Evolutionary conservation across 306 rosid genomes (phyloP).

Genomic region (Cucurbita pepo): DNA sequence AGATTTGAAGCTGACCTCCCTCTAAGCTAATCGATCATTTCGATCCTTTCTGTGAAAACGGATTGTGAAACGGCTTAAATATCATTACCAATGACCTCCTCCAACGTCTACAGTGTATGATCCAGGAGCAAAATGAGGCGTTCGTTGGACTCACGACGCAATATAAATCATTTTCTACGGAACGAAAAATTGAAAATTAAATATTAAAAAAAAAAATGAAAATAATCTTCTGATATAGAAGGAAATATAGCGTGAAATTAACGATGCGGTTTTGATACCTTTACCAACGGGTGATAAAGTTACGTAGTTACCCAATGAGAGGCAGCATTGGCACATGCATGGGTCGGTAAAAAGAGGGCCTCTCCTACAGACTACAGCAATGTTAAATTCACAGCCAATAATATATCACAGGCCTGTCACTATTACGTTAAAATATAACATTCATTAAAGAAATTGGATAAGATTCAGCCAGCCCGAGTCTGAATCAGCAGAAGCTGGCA

Average conservation of each 20-base stretch:
- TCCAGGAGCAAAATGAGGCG: conserved; percentile 8
- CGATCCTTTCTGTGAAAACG: background rate
- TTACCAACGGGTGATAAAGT: background rate
- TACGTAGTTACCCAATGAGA: background rate
- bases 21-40: background rate
- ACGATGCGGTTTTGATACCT: background rate
- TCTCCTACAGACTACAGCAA: no score
- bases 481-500: conserved; percentile 17
- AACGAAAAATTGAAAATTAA: background rate
- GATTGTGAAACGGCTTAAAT: conserved; percentile 1
- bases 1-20: conserved; percentile 4
- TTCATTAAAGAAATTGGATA: conserved; percentile 12
- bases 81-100: background rate
- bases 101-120: background rate
- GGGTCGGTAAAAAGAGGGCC: background rate
- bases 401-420: background rate
- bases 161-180: background rate
- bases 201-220: background rate
- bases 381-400: conserved; percentile 1
- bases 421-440: background rate
- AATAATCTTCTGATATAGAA: background rate
- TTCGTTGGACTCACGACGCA: conserved; percentile 1
- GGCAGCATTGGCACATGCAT: background rate
- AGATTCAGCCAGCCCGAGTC: conserved; percentile 9
- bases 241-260: conserved; percentile 4